Conservation (phyloP, 2,329 filamentous ascomycete species). For the Fusarium oligoseptatum region DNA sequence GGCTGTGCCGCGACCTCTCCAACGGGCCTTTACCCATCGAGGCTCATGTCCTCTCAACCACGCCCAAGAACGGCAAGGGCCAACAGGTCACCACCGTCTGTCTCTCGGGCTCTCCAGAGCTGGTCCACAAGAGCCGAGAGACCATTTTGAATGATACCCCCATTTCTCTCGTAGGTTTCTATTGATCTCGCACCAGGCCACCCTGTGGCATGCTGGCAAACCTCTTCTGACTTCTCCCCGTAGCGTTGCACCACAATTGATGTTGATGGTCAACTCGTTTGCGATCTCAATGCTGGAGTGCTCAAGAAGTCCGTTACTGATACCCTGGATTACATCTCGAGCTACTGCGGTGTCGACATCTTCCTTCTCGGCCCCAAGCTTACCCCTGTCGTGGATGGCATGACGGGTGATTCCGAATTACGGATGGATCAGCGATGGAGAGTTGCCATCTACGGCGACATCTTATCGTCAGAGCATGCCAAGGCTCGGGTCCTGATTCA, state of each 20-base stretch:
- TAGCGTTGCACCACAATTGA: conserved; percentile 95
- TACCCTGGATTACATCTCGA: conserved; percentile 87
- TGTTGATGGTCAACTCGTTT: conserved; percentile 90
- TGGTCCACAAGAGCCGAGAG: conserved; percentile 90
- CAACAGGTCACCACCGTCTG: conserved; percentile 87
- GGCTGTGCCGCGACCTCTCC: conserved; percentile 85
- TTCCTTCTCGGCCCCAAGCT: conserved; percentile 94
- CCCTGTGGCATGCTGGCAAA: background rate
- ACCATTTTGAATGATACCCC: conserved; percentile 92
- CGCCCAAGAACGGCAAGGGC: conserved; percentile 78
- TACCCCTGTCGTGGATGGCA: conserved; percentile 79
- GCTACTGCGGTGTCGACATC: conserved; percentile 93
- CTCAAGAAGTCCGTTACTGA: conserved; percentile 83
- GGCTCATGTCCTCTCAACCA: conserved; percentile 85
- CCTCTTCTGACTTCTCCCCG: conserved; percentile 21
- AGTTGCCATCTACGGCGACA: conserved; percentile 94
- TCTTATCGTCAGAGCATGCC: conserved; percentile 94
- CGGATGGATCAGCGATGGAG: conserved; percentile 91
- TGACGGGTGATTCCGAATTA: conserved; percentile 84
- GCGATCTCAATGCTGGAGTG: conserved; percentile 76
- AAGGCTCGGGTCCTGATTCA: conserved; percentile 97
- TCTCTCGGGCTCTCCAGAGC: conserved; percentile 87
- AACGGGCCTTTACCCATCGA: conserved; percentile 79
- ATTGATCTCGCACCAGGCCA: conserved; percentile 3
- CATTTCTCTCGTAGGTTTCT: conserved; percentile 83